These are phyloP conservation scores for Fusarium sp. DNA, from an alignment of 2,329 filamentous ascomycete species.

Conservation along the genomic window DNA sequence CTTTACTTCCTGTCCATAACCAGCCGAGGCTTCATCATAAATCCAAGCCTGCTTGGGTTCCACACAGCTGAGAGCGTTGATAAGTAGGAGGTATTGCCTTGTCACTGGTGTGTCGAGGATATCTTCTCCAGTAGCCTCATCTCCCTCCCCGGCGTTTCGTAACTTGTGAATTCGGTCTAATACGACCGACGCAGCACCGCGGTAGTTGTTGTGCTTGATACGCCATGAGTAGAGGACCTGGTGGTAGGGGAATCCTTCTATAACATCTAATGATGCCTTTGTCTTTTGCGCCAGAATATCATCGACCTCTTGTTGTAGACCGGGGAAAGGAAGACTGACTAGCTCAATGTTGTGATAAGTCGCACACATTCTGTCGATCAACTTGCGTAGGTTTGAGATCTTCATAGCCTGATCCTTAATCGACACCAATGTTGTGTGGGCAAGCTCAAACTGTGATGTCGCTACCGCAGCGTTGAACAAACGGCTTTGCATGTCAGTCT, in stretches of 20 bases:
- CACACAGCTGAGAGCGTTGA: constrained; percentile 92
- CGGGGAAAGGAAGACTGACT: constrained; percentile 81
- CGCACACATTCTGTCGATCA: constrained; percentile 78
- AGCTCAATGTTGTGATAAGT: constrained; percentile 75
- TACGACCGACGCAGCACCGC: constrained; percentile 76
- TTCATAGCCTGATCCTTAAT: constrained; percentile 80
- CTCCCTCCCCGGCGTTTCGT: constrained; percentile 68
- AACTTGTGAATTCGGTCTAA: constrained; percentile 74
- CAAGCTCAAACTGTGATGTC: constrained; percentile 83
- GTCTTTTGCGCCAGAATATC: constrained; percentile 80
- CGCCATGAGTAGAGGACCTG: constrained; percentile 94
- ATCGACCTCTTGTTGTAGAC: constrained; percentile 83
- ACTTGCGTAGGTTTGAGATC: constrained; percentile 75
- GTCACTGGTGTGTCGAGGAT: constrained; percentile 73
- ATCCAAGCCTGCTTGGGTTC: constrained; percentile 85
- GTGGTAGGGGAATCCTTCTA: constrained; percentile 81
- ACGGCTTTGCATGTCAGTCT: constrained; percentile 81
- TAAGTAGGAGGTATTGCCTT: constrained; percentile 86
- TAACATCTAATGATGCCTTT: constrained; percentile 74
- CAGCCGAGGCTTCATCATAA: constrained; percentile 56
- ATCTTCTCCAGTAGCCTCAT: constrained; percentile 67
- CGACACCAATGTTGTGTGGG: constrained; percentile 81
- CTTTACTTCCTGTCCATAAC: constrained; percentile 58
- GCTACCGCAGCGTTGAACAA: constrained; percentile 86
- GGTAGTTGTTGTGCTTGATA: constrained; percentile 85